Percentiles rank a stretch among this genome's conserved stretches.
These are phyloP conservation scores for Evernia prunastri DNA, from an alignment of 495 filamentous ascomycete genomes.

Conservation along the genomic window DNA sequence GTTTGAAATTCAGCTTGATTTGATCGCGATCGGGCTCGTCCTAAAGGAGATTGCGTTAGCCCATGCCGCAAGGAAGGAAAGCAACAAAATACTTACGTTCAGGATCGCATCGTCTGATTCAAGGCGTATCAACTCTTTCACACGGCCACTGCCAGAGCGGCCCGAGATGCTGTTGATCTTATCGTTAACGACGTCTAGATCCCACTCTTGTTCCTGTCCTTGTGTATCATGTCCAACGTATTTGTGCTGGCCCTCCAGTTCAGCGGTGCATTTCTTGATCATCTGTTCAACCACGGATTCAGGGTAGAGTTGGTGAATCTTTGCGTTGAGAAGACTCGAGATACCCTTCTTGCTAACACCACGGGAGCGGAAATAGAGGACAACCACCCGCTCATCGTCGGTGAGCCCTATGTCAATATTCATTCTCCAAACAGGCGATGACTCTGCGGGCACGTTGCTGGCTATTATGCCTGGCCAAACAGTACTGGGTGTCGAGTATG, in stretches of 20 bases:
- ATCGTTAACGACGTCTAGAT: background rate
- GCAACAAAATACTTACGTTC: too few relatives aligned
- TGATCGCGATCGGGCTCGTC: too few relatives aligned
- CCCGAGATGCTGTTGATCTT: background rate
- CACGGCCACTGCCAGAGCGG: background rate
- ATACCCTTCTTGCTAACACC: background rate
- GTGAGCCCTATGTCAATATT: background rate
- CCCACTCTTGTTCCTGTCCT: background rate
- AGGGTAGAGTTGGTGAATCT: background rate
- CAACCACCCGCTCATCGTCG: background rate
- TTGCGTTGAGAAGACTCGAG: background rate
- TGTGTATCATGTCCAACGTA: background rate
- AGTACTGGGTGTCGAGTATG: too few relatives aligned
- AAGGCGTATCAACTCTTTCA: background rate
- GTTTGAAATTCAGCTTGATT: too few relatives aligned
- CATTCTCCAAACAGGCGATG: too few relatives aligned
- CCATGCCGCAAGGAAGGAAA: too few relatives aligned
- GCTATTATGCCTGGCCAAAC: too few relatives aligned
- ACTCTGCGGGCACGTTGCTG: too few relatives aligned
- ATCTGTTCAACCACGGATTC: background rate
- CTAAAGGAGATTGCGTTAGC: too few relatives aligned
- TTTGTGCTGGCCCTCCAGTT: background rate
- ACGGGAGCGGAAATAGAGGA: background rate
- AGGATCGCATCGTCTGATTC: background rate
- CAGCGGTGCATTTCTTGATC: background rate